Evolutionary conservation across 345 rosid species (phyloP), one percentile per base, ranked within the genome.

Genomic region (Lumnitzera littorea): DNA sequence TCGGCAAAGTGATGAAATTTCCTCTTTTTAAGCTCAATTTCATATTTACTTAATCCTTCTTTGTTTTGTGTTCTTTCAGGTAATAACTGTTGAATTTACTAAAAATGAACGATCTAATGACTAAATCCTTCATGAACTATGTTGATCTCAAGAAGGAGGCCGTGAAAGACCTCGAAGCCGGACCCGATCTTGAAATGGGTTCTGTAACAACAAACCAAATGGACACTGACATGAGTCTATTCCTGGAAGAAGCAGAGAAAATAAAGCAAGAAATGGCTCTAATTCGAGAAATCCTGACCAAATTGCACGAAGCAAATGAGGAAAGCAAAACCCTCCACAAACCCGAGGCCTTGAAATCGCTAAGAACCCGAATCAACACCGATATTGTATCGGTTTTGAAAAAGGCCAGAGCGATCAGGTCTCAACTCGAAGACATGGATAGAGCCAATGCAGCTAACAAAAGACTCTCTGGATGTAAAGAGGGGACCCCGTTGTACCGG

Each of bases 71-170:
- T 20, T 25, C 50, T 36, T 36, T 36, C 43, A 36, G 43, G 43
- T 36, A 36, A 36, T 4, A 5, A 9, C 1, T 62, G 62, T 57
- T 53, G 46, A 2, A 13, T 48, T 15, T 53, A 41, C 11, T 36
- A 48, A 78, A 84, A 66, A 94, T 94, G 99, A 94, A 94, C 69
- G 99, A 94, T 54, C 60, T 94, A 50, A 90, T 90, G 99, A 94
- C 99, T 57, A 90, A 94, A 72, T 94, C 99, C 27, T 94, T 88
- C 72, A 72, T 72, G 68, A 94, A 91, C 78, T 90, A 94, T 57
- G 99, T 88, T 23, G 97, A 94, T 64, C 78, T 90, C 50, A 88
- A 86, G 75, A 94, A 88, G 65, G 95, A 88, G 70, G 99, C 97
- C 56, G 81, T 90, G 85, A 88, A 76, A 68, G 99, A 94, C 65